Percentiles rank a stretch among this genome's conserved stretches.
These are phyloP conservation scores for Chalara sp. DNA, from an alignment of 2,329 filamentous ascomycete species.

Conservation along the genomic window DNA sequence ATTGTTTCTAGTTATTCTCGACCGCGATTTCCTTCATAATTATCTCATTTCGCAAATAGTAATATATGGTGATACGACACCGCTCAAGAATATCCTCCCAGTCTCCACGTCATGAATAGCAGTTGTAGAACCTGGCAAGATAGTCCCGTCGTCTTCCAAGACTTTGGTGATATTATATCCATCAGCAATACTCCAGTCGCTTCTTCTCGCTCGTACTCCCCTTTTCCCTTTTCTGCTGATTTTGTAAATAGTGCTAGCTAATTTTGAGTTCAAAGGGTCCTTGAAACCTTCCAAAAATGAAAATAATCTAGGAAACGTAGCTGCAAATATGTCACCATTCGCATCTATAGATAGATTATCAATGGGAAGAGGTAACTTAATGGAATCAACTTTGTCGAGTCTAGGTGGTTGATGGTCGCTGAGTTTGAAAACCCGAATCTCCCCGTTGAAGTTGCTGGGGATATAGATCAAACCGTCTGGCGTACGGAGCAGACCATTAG, in stretches of 20 bases:
- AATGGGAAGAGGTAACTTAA: slow-evolving; percentile 24
- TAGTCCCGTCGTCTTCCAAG: slow-evolving; percentile 29
- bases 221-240: slow-evolving; percentile 16
- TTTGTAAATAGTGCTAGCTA: slow-evolving; percentile 19
- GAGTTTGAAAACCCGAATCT: slow-evolving; percentile 2
- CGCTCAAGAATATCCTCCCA: slow-evolving; percentile 27
- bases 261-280: slow-evolving; percentile 15
- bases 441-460: slow-evolving; percentile 17
- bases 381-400: slow-evolving; percentile 18
- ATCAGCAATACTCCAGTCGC: slow-evolving; percentile 1
- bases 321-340: slow-evolving; percentile 29
- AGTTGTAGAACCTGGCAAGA: slow-evolving; percentile 20
- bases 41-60: not conserved
- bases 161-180: slow-evolving; percentile 24
- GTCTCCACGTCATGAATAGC: slow-evolving; percentile 27
- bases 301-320: slow-evolving; percentile 24
- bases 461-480: slow-evolving; percentile 30
- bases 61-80: slow-evolving; percentile 2
- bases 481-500: slow-evolving; percentile 29
- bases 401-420: not conserved
- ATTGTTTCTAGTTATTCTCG: no score
- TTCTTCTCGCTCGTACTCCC: not conserved
- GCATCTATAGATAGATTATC: slow-evolving; percentile 32
- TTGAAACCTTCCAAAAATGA: slow-evolving; percentile 16
- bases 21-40: not conserved